These are phyloP conservation scores for Solanum hybrid DNA, from an alignment of 305 asterid genomes.

Conservation along the genomic window DNA sequence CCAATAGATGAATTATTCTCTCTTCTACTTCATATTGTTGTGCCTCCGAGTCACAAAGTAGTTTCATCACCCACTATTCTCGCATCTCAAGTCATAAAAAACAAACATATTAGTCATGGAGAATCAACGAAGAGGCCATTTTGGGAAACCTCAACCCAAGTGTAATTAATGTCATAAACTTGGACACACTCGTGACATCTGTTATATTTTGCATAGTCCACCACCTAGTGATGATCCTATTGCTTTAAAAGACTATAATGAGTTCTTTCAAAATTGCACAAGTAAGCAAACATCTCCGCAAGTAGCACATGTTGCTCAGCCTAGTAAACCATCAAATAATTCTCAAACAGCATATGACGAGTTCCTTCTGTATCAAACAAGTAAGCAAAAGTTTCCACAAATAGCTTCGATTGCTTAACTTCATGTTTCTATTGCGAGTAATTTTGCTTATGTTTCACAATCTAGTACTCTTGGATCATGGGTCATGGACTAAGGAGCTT, in stretches of 20 bases:
- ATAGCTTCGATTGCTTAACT: background rate
- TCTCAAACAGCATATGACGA: background rate
- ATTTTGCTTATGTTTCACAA: background rate
- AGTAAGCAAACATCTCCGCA: background rate
- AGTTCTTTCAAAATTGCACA: background rate
- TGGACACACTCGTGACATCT: background rate
- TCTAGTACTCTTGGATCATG: background rate
- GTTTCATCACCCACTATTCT: background rate
- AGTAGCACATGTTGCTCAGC: background rate
- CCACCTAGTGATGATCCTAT: background rate
- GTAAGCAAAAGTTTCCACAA: background rate
- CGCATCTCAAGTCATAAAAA: background rate
- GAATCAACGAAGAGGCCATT: background rate
- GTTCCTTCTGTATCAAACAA: background rate
- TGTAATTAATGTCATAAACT: background rate
- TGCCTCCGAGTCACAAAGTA: background rate
- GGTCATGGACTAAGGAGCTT: background rate
- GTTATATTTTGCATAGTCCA: background rate
- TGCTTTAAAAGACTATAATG: background rate
- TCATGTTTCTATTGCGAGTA: background rate
- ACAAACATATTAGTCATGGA: background rate
- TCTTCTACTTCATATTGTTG: background rate
- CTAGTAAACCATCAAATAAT: background rate
- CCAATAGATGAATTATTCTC: background rate
- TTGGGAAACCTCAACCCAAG: background rate